Base-by-base conservation (phyloP, 2,329 filamentous ascomycete species). In the Myotisia sp. region DNA sequence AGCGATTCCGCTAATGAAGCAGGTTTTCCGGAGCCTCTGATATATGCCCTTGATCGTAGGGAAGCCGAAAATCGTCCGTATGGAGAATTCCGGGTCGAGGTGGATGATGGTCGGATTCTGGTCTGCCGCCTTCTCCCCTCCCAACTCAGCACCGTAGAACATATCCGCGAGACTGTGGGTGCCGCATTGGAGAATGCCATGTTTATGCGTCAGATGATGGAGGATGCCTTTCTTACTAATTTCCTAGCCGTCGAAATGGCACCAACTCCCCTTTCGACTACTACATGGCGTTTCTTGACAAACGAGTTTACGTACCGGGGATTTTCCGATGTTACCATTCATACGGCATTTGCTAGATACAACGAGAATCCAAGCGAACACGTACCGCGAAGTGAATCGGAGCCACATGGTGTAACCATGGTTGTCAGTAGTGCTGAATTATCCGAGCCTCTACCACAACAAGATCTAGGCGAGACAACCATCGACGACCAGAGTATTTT, bases 401-500 rank as follows among this genome's bases (percentile, higher is more conserved):
- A 57, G 33, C 57, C 53, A 6, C 54, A 60, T 37, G 44, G 54
- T 20, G 53, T 59, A 9, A 58, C 49, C 2, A 42, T 60, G 29
- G 52, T 50, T 10, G 34, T 40, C 6, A 4, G 52, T 6, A 26
- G 37, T 13, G 37, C 29, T 33, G 33, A 13, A 22, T 26, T 34
- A 5, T 14, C 30, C 2, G 37, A 38, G 18, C 28, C 51, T 4
- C 44, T 46, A 8, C 23, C 32, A n/a, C 48, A 49, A 28, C 41
- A 44, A 17, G 57, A 60, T 28, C 49, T 47, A 13, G 49, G 41
- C 1, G 57, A 61, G 41, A 55, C 56, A 3, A 48, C 50, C 4
- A 48, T 50, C 22, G 61, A 62, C 39, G 54, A 59, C 23, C 60
- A 55, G 47, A 65, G 54, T 36, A 51, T 63, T 9, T 61, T 62